phyloP scores from a whole-genome alignment of 805 yeast genomes.

The Lachancea sp. region DNA sequence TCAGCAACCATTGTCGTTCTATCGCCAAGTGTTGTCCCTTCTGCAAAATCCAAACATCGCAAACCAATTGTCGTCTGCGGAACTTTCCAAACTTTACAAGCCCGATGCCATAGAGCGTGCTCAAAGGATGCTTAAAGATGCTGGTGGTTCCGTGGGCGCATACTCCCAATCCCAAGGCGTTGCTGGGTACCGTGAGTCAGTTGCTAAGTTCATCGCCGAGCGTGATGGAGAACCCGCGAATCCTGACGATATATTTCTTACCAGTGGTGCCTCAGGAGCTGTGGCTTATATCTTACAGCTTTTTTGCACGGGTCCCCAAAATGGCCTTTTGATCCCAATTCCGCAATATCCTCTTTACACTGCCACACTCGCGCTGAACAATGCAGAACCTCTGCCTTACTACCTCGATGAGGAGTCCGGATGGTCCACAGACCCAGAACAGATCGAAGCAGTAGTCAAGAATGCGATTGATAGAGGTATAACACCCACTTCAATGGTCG shows the following conservation, averaged over 20 bases:
- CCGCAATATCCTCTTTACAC: slow-evolving; percentile 98
- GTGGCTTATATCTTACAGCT: slow-evolving; percentile 74
- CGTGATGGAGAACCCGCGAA: slow-evolving; percentile 72
- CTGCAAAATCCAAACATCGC: slow-evolving; percentile 78
- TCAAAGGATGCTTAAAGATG: slow-evolving; percentile 44
- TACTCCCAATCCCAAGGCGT: slow-evolving; percentile 93
- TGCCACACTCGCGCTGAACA: slow-evolving; percentile 82
- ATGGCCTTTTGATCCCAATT: slow-evolving; percentile 88
- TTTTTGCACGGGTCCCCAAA: slow-evolving; percentile 55
- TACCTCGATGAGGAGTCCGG: slow-evolving; percentile 69
- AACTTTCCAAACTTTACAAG: slow-evolving; percentile 36
- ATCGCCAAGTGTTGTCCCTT: slow-evolving; percentile 81
- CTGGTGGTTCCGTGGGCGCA: slow-evolving; percentile 84
- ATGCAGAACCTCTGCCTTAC: slow-evolving; percentile 80
- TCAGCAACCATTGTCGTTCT: slow-evolving; percentile 92
- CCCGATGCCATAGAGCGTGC: slow-evolving; percentile 75
- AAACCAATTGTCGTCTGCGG: slow-evolving; percentile 13
- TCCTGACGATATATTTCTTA: slow-evolving; percentile 71
- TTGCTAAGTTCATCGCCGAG: slow-evolving; percentile 69
- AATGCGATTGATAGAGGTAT: slow-evolving; percentile 48
- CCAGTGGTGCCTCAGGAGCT: slow-evolving; percentile 93
- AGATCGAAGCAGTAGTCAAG: slow-evolving; percentile 49
- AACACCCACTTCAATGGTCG: slow-evolving; percentile 71
- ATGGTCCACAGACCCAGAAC: slow-evolving; percentile 77
- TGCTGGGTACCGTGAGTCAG: slow-evolving; percentile 58